These are phyloP conservation scores for Fusarium globosum DNA, from an alignment of 2,329 filamentous ascomycete species.

Conservation along the genomic window DNA sequence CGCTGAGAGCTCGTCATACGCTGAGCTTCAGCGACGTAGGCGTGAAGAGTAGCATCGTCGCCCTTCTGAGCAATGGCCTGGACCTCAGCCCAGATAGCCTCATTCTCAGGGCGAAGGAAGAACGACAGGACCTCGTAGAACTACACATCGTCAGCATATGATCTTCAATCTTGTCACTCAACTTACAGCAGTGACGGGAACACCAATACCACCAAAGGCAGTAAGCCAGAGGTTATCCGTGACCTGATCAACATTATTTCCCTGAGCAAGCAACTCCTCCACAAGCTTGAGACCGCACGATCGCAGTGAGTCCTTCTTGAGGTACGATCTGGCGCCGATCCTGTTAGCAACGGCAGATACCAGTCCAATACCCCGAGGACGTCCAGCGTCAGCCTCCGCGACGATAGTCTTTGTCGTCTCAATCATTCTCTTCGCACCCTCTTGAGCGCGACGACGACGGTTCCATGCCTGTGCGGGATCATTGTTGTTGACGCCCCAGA, in stretches of 20 bases:
- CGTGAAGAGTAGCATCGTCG: constrained; percentile 49
- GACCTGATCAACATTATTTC: constrained; percentile 48
- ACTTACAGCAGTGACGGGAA: constrained; percentile 53
- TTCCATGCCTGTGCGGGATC: constrained; percentile 60
- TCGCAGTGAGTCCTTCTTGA: constrained; percentile 52
- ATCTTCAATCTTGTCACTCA: neutral
- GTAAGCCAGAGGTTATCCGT: constrained; percentile 53
- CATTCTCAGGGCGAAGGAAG: constrained; percentile 56
- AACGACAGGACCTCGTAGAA: constrained; percentile 58
- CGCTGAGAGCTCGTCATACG: constrained; percentile 55
- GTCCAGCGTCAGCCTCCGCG: constrained; percentile 49
- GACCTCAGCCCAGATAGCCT: constrained; percentile 56
- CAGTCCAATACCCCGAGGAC: constrained; percentile 49
- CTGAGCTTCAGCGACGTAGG: constrained; percentile 55
- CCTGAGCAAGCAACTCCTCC: constrained; percentile 51
- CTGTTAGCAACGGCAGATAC: constrained; percentile 44
- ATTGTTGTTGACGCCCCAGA: constrained; percentile 60
- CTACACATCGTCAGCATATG: constrained; percentile 40
- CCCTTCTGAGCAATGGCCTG: constrained; percentile 52
- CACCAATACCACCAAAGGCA: constrained; percentile 55
- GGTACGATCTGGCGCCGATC: constrained; percentile 44
- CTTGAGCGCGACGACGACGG: constrained; percentile 56
- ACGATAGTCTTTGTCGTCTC: constrained; percentile 55
- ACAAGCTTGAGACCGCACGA: constrained; percentile 54
- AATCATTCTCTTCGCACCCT: constrained; percentile 52